These are phyloP conservation scores for Xerocomus potaroensis DNA, from an alignment of 768 basidiomycete genomes.

Conservation along the genomic window DNA sequence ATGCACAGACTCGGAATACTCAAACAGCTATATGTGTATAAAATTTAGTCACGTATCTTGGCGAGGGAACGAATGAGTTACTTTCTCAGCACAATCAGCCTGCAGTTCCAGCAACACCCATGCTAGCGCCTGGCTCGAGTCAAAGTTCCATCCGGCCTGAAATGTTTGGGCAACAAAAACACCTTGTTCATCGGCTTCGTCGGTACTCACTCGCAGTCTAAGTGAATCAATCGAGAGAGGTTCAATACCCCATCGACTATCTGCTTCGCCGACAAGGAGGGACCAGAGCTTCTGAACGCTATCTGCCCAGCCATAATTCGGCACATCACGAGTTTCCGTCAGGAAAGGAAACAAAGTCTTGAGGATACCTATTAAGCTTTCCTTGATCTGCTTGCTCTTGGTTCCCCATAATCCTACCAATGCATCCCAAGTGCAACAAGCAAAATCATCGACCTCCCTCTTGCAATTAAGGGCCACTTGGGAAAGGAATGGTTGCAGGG, in stretches of 20 bases:
- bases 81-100: slow-evolving; percentile 72
- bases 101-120: slow-evolving; percentile 82
- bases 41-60: slow-evolving; percentile 1
- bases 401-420: slow-evolving; percentile 74
- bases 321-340: slow-evolving; percentile 33
- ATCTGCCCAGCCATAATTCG: slow-evolving; percentile 39
- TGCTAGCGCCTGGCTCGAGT: slow-evolving; percentile 59
- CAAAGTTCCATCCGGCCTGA: slow-evolving; percentile 70
- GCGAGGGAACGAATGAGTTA: slow-evolving; percentile 26
- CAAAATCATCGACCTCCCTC: slow-evolving; percentile 54
- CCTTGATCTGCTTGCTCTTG: slow-evolving; percentile 73
- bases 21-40: slow-evolving; percentile 46
- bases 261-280: slow-evolving; percentile 57
- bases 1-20: slow-evolving; percentile 54
- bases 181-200: slow-evolving; percentile 17
- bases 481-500: slow-evolving; percentile 63
- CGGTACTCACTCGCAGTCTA: slow-evolving; percentile 44
- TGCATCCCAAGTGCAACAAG: slow-evolving; percentile 55
- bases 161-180: slow-evolving; percentile 67
- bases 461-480: slow-evolving; percentile 77
- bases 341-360: slow-evolving; percentile 71
- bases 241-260: slow-evolving; percentile 61
- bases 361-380: slow-evolving; percentile 72
- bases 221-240: slow-evolving; percentile 62
- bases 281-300: slow-evolving; percentile 52